These are phyloP conservation scores for Platanthera zijinensis DNA, from an alignment of 106 monocot species.

Conservation along the genomic window DNA sequence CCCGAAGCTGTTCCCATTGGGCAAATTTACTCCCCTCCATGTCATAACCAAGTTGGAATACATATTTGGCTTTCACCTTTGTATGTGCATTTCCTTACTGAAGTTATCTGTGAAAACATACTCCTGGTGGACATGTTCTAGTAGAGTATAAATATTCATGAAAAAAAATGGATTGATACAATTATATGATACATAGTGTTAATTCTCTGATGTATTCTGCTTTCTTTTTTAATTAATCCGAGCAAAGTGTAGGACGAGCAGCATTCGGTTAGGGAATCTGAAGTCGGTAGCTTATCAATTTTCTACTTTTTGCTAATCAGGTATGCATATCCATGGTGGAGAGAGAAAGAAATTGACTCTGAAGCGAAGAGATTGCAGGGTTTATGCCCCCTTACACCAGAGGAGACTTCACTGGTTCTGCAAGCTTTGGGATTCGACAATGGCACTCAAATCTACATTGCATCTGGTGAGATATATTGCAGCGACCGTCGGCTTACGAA, in stretches of 20 bases:
- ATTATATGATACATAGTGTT: background rate
- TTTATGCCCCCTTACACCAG: slow-evolving; percentile 82
- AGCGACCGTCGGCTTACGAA: slow-evolving; percentile 43
- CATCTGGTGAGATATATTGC: slow-evolving; percentile 88
- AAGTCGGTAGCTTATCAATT: background rate
- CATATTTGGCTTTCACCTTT: too few species aligned
- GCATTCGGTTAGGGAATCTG: background rate
- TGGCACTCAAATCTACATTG: slow-evolving; percentile 71
- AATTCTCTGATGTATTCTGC: background rate
- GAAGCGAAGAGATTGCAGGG: slow-evolving; percentile 72
- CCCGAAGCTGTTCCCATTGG: too few species aligned
- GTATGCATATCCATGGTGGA: slow-evolving; percentile 97
- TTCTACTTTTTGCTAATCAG: slow-evolving; percentile 20
- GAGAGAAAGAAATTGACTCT: slow-evolving; percentile 90
- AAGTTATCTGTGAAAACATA: background rate
- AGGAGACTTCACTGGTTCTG: slow-evolving; percentile 63
- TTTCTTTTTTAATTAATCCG: background rate
- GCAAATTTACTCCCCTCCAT: too few species aligned
- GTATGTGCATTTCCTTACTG: background rate
- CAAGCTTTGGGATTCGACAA: slow-evolving; percentile 65
- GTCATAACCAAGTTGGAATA: too few species aligned
- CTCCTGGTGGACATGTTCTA: background rate
- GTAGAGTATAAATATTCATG: background rate
- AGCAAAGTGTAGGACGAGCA: too few species aligned
- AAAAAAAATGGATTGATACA: background rate